A percentile compares a stretch with the other conserved stretches of the same genome.
phyloP scores from a whole-genome alignment of 192 early-diverging fungal genomes.

The Umbelopsis ramanniana region DNA sequence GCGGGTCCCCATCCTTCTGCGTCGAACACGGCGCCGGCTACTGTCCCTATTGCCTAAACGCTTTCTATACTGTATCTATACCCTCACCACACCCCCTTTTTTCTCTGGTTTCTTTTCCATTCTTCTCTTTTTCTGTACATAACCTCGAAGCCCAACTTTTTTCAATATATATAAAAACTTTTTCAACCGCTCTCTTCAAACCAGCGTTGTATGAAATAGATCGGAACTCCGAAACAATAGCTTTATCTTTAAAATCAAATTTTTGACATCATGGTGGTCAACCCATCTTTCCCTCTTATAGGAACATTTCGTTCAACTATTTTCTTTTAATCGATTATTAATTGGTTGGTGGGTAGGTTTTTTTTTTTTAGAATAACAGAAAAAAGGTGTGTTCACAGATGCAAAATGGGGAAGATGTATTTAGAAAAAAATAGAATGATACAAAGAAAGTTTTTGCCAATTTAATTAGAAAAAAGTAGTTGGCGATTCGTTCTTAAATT shows the following conservation, averaged over 20 bases:
- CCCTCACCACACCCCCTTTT: not conserved
- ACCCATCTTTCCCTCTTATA: no score
- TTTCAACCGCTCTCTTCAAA: not conserved
- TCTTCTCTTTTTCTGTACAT: not conserved
- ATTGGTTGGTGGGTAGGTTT: no score
- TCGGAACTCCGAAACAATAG: no score
- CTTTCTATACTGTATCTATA: slow-evolving; percentile 17
- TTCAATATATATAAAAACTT: not conserved
- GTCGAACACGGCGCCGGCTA: not conserved
- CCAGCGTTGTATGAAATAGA: not conserved
- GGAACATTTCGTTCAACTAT: no score
- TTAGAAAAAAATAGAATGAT: not conserved
- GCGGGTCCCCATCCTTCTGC: slow-evolving; percentile 15
- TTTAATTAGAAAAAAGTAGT: not conserved
- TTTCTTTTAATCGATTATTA: no score
- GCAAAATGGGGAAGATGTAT: not conserved
- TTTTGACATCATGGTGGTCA: no score
- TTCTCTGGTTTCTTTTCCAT: not conserved
- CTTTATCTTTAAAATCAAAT: no score
- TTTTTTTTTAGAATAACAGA: no score
- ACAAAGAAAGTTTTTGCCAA: not conserved
- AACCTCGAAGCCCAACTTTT: not conserved
- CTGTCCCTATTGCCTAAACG: not conserved
- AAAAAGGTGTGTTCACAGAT: no score
- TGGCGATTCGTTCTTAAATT: not conserved